These are phyloP conservation scores for Chenopodium formosanum DNA, from an alignment of 148 eudicot genomes.

Conservation along the genomic window DNA sequence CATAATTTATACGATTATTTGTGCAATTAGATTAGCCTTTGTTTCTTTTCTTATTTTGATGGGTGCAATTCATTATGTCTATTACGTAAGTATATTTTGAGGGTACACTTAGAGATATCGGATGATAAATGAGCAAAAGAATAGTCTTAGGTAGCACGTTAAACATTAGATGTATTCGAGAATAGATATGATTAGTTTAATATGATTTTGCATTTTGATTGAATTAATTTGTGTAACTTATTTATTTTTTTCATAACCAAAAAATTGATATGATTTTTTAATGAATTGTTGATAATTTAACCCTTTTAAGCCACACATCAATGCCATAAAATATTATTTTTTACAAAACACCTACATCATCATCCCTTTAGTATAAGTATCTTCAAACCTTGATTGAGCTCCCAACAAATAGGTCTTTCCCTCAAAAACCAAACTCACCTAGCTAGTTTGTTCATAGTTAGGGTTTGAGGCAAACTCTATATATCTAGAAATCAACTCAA, in stretches of 20 bases:
- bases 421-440: constrained; percentile 6
- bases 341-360: constrained; percentile 11
- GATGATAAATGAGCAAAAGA: too few species aligned
- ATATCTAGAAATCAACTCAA: constrained; percentile 5
- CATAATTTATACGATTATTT: constrained; percentile 5
- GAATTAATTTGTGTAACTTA: constrained; percentile 6
- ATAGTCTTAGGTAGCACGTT: too few species aligned
- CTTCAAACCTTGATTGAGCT: constrained; percentile 3
- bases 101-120: too few species aligned
- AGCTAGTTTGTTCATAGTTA: constrained; percentile 9
- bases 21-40: not conserved
- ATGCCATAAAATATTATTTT: not conserved
- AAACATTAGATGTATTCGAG: not conserved
- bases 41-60: too few species aligned
- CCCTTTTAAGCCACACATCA: constrained; percentile 21
- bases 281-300: constrained; percentile 14
- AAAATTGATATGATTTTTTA: not conserved
- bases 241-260: constrained; percentile 24
- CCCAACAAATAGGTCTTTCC: constrained; percentile 22
- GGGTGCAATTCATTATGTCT: too few species aligned
- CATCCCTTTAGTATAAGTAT: constrained; percentile 28
- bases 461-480: constrained; percentile 21
- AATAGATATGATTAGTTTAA: not conserved
- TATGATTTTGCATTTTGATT: not conserved
- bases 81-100: too few species aligned